Percentiles rank a stretch among this genome's conserved stretches.
Evolutionary conservation across 2,329 filamentous ascomycete genomes (phyloP).

Genomic region (Stagonosporopsis cucurbitacearum): DNA sequence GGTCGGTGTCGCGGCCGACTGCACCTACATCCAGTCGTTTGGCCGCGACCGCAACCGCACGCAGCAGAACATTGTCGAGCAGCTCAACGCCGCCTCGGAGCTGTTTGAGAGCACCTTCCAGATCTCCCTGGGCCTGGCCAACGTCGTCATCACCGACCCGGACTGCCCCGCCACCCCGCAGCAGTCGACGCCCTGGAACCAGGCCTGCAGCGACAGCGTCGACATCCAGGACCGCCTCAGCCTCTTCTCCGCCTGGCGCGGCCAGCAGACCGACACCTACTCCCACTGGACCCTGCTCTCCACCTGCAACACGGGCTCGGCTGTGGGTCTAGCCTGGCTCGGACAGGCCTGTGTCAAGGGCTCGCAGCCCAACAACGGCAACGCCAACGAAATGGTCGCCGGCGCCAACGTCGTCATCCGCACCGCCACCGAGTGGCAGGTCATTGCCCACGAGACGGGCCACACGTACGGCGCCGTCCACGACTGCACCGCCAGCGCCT

Average conservation of each 20-base stretch:
- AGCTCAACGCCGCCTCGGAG: slow-evolving; percentile 85
- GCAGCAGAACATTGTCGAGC: slow-evolving; percentile 76
- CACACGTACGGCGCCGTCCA: slow-evolving; percentile 97
- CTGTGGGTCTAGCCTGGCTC: slow-evolving; percentile 92
- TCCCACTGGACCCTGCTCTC: slow-evolving; percentile 93
- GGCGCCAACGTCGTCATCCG: slow-evolving; percentile 89
- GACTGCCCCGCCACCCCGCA: slow-evolving; percentile 75
- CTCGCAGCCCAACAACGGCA: slow-evolving; percentile 54
- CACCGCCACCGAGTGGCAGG: slow-evolving; percentile 88
- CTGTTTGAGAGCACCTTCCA: slow-evolving; percentile 93
- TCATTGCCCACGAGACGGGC: slow-evolving; percentile 91
- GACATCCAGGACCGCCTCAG: slow-evolving; percentile 81
- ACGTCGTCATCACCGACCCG: slow-evolving; percentile 77
- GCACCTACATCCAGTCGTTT: slow-evolving; percentile 80
- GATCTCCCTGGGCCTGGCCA: slow-evolving; percentile 87
- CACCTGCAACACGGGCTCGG: slow-evolving; percentile 79
- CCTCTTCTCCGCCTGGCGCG: slow-evolving; percentile 88
- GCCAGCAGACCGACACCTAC: slow-evolving; percentile 76
- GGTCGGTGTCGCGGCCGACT: slow-evolving; percentile 91
- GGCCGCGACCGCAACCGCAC: slow-evolving; percentile 72
- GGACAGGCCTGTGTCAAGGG: slow-evolving; percentile 79
- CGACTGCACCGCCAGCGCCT: slow-evolving; percentile 78
- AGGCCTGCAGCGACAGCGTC: slow-evolving; percentile 67
- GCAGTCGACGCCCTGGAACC: slow-evolving; percentile 80
- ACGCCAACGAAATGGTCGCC: slow-evolving; percentile 73